A percentile compares a stretch with the other conserved stretches of the same genome.
phyloP scores from a whole-genome alignment of 257 asterid species.

The Solanum verrucosum region DNA sequence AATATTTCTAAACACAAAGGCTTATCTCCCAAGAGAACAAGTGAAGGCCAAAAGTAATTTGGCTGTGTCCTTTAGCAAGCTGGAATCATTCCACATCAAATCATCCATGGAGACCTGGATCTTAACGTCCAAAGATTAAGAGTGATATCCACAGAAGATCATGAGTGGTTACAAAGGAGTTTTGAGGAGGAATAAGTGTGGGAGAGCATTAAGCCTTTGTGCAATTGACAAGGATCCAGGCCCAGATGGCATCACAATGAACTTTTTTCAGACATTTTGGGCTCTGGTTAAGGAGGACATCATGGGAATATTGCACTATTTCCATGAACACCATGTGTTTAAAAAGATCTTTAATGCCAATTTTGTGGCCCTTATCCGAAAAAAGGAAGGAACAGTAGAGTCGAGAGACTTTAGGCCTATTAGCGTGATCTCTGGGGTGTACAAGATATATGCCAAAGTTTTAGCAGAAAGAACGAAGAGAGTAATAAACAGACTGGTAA shows the following conservation, averaged over 20 bases:
- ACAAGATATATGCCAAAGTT: background rate
- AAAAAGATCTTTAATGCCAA: background rate
- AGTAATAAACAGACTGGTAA: background rate
- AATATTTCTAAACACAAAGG: background rate
- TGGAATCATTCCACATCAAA: background rate
- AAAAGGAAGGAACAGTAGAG: background rate
- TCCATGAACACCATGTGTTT: background rate
- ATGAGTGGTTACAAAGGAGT: background rate
- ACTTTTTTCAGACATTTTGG: background rate
- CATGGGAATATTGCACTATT: background rate
- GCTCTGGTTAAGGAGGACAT: background rate
- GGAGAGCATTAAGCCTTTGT: background rate
- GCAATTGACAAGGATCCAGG: background rate
- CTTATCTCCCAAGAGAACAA: background rate
- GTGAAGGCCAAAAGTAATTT: background rate
- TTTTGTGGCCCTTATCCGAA: background rate
- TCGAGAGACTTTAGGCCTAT: background rate
- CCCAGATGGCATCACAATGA: background rate
- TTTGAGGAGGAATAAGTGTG: background rate
- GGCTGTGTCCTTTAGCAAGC: background rate
- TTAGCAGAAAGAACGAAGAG: background rate
- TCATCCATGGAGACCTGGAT: background rate
- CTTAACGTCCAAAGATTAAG: background rate
- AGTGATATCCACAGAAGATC: background rate
- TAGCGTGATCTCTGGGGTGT: background rate